phyloP scores from a whole-genome alignment of 1,139 yeast species.

The Saccharomyces hybrid region DNA sequence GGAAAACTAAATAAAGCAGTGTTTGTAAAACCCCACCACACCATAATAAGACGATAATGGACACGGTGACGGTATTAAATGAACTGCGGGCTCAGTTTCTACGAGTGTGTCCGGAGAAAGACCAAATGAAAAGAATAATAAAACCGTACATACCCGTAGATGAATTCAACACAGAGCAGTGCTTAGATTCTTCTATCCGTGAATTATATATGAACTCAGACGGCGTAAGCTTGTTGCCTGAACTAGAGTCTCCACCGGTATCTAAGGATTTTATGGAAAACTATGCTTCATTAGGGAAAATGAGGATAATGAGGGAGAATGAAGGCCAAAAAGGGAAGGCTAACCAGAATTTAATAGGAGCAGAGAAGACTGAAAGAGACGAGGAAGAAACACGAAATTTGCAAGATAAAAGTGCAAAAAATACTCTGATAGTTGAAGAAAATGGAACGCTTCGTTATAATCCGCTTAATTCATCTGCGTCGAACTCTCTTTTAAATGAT shows the following conservation, averaged over 20 bases:
- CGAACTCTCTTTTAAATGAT: not conserved
- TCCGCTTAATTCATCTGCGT: not conserved
- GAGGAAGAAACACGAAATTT: not conserved
- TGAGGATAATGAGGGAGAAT: conserved; percentile 8
- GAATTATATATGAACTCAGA: conserved; percentile 18
- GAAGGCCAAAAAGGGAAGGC: conserved; percentile 2
- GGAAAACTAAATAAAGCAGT: not conserved
- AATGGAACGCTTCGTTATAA: not conserved
- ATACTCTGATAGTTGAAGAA: not conserved
- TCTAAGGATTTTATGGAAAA: conserved; percentile 22
- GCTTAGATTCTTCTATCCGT: conserved; percentile 10
- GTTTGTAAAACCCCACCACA: not conserved
- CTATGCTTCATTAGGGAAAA: conserved; percentile 8
- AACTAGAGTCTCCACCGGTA: conserved; percentile 31
- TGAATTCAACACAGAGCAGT: conserved; percentile 1
- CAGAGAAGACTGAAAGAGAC: not conserved
- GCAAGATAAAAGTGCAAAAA: not conserved
- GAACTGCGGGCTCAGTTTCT: conserved; percentile 28
- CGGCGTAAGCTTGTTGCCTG: conserved; percentile 19
- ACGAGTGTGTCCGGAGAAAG: conserved; percentile 25
- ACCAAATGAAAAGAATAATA: conserved; percentile 26
- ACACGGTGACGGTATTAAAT: conserved; percentile 25
- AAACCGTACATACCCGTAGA: conserved; percentile 20
- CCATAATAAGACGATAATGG: conserved; percentile 19
- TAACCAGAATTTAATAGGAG: conserved; percentile 1